Evolutionary conservation across 768 basidiomycete species (phyloP).

Genomic region (Pulveroboletus sp.): DNA sequence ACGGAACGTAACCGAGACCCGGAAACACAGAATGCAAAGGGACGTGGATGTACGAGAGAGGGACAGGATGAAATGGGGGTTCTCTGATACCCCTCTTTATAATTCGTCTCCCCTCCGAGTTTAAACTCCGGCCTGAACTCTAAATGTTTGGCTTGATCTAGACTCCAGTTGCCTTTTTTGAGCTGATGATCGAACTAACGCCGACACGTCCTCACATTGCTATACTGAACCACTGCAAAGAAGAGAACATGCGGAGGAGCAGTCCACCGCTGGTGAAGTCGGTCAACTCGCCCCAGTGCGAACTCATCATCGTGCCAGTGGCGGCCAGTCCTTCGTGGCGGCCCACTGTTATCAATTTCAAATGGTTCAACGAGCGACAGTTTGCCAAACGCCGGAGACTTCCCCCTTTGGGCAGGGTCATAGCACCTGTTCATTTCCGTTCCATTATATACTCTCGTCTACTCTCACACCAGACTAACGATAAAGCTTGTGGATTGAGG

Average conservation of each 20-base stretch:
- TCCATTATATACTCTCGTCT: not conserved
- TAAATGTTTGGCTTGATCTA: constrained; percentile 19
- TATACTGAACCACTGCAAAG: not conserved
- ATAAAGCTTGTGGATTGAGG: constrained; percentile 10
- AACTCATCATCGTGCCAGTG: constrained; percentile 7
- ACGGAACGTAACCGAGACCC: constrained; percentile 54
- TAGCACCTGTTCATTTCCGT: constrained; percentile 13
- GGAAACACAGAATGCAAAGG: constrained; percentile 44
- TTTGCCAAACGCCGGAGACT: not conserved
- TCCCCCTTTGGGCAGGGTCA: constrained; percentile 3
- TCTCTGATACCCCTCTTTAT: constrained; percentile 39
- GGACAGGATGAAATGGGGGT: constrained; percentile 26
- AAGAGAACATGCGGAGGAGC: not conserved
- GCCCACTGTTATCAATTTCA: constrained; percentile 24
- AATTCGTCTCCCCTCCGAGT: constrained; percentile 33
- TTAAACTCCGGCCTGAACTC: constrained; percentile 48
- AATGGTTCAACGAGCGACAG: constrained; percentile 8
- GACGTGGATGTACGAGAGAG: constrained; percentile 48
- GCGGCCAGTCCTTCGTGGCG: not conserved
- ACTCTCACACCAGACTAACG: not conserved
- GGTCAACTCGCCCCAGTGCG: not conserved
- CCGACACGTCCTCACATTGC: not conserved
- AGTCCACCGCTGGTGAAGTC: not conserved
- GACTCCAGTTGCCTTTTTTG: constrained; percentile 20
- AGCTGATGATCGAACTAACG: not conserved